Percentiles rank a stretch among this genome's conserved stretches.
Evolutionary conservation across 352 stramenopile genomes (phyloP).

Genomic region (Phytopythium delawarense): DNA sequence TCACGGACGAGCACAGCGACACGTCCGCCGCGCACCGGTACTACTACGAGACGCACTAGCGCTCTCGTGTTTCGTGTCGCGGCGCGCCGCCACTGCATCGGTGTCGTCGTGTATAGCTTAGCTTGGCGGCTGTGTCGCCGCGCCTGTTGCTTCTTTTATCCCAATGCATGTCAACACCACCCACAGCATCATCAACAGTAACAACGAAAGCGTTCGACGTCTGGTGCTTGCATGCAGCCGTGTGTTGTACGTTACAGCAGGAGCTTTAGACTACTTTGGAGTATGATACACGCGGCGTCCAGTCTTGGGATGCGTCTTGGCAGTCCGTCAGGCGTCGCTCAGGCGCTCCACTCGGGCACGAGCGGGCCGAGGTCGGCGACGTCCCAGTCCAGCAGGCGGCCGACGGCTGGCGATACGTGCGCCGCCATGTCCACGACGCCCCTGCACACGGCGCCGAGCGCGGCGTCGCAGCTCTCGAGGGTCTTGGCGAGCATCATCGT

Average conservation of each 20-base stretch:
- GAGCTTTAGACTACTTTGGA: neutral
- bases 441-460: constrained; percentile 7
- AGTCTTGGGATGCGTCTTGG: too few species aligned
- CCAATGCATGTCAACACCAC: neutral
- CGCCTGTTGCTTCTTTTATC: neutral
- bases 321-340: neutral
- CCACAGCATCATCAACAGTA: neutral
- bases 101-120: constrained; percentile 1
- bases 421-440: constrained; percentile 4
- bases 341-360: constrained; percentile 14
- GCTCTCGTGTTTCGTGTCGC: neutral
- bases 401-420: constrained; percentile 2
- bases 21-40: neutral
- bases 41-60: constrained; percentile 8
- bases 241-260: too few species aligned
- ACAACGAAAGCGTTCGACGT: neutral
- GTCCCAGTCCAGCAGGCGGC: constrained; percentile 9
- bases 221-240: too few species aligned
- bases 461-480: constrained; percentile 8
- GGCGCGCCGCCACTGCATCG: neutral
- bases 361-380: constrained; percentile 13
- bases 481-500: neutral
- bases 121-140: neutral
- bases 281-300: neutral
- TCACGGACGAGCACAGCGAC: constrained; percentile 2